Evolutionary conservation across 2,329 filamentous ascomycete genomes (phyloP), one percentile per base, ranked within the genome.

Genomic region (Aspergillus melleus): DNA sequence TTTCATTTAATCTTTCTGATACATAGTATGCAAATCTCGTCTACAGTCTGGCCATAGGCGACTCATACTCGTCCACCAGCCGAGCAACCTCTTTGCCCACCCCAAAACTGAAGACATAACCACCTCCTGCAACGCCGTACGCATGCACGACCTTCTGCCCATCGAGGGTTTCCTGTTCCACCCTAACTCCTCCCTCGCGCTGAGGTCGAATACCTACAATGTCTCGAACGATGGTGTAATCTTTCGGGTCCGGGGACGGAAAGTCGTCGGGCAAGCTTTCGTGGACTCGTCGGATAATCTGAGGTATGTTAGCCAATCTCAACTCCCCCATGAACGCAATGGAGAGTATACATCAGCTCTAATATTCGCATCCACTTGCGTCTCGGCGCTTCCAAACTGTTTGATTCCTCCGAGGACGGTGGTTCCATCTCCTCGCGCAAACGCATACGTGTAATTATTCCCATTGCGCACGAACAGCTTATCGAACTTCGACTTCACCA

Each of bases 91-190:
- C 24, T 30, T 51, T 26, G 29, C 12, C 57, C 26, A 70, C 26
- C 8, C 69, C 69, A 52, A 70, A 71, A 51, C 68, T 69, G 58
- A 67, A 71, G 42, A 66, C 63, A 61, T 68, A 72, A 10, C 70
- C 70, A 5, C 70, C 70, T 12, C 63, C 68, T 52, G 60, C 63
- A 14, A 60, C 60, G 53, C 69, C 70, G 47, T 72, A 72, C 6
- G 69, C 69, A 58, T 72, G 70, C 6, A 72, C 65, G 16, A 72
- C 62, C 50, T 72, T 72, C 55, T 70, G 64, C 3, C 68, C 69
- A 57, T 65, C 55, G 2, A 69, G 8, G 9, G 70, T 52, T 39
- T 72, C 68, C 57, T 69, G 70, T 54, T 72, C 70, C 1, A 72
- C 56, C 24, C 70, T 59, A 14, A 71, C 57, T 6, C 70, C 70